Percentiles rank a stretch among this genome's conserved stretches.
Evolutionary conservation across 2,329 filamentous ascomycete genomes (phyloP).

Genomic region (Clarireedia monteithiana): DNA sequence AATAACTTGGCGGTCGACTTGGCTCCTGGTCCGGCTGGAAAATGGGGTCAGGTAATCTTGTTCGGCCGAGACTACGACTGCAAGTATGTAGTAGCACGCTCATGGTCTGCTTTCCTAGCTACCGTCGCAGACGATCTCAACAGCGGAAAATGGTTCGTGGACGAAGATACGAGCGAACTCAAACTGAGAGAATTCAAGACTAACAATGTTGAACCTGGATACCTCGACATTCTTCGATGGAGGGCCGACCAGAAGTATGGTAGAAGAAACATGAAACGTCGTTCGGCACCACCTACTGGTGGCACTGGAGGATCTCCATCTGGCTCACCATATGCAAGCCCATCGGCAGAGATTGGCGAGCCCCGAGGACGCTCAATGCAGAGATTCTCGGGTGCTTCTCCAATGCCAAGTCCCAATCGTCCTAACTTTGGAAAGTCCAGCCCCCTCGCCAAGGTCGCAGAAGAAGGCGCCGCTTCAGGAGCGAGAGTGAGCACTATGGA

Average conservation of each 20-base stretch:
- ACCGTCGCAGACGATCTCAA: slow-evolving; percentile 82
- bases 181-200: slow-evolving; percentile 90
- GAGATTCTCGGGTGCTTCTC: slow-evolving; percentile 57
- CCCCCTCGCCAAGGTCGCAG: slow-evolving; percentile 66
- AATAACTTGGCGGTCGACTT: slow-evolving; percentile 95
- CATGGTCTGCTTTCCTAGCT: slow-evolving; percentile 83
- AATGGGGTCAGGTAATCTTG: slow-evolving; percentile 94
- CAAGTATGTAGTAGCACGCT: slow-evolving; percentile 92
- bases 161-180: slow-evolving; percentile 85
- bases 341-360: slow-evolving; percentile 51
- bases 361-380: slow-evolving; percentile 65
- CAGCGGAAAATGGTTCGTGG: slow-evolving; percentile 84
- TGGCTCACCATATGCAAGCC: slow-evolving; percentile 57
- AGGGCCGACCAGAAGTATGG: slow-evolving; percentile 93
- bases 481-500: slow-evolving; percentile 22
- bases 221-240: slow-evolving; percentile 93
- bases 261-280: slow-evolving; percentile 43
- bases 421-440: slow-evolving; percentile 61
- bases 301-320: slow-evolving; percentile 34
- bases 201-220: slow-evolving; percentile 80
- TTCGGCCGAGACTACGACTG: slow-evolving; percentile 97
- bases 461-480: slow-evolving; percentile 42
- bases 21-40: slow-evolving; percentile 79
- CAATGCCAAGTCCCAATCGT: slow-evolving; percentile 55
- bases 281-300: slow-evolving; percentile 36